phyloP scores from a whole-genome alignment of 2,329 filamentous ascomycete species.

The Kalaharituber pfeilii region DNA sequence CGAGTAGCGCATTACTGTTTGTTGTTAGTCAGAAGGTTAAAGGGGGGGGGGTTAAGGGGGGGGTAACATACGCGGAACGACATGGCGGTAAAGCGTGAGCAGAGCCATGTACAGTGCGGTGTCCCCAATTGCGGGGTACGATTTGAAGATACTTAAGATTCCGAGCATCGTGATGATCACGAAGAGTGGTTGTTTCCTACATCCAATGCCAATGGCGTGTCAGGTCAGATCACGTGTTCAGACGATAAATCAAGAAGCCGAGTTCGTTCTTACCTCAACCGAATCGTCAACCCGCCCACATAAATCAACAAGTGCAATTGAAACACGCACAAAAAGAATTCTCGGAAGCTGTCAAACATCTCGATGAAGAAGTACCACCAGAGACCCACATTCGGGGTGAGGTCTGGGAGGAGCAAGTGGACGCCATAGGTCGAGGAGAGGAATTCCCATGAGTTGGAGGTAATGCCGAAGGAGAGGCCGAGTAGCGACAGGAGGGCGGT shows the following conservation, averaged over 20 bases:
- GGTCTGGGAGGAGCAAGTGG: conserved; percentile 73
- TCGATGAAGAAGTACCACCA: conserved; percentile 99
- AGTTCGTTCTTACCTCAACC: conserved; percentile 51
- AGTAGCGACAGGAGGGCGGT: conserved; percentile 46
- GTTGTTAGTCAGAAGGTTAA: not conserved
- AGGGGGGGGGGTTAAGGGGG: not conserved
- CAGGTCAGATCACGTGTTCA: not conserved
- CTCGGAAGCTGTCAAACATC: conserved; percentile 95
- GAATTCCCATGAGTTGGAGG: conserved; percentile 71
- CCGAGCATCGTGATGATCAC: conserved; percentile 71
- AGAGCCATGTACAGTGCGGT: conserved; percentile 70
- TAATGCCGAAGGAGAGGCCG: conserved; percentile 51
- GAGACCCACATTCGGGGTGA: conserved; percentile 85
- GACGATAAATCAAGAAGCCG: too few relatives aligned
- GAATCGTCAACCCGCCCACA: conserved; percentile 67
- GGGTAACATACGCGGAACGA: conserved; percentile 53
- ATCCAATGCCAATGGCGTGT: not conserved
- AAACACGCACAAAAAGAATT: conserved; percentile 94
- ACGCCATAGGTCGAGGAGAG: conserved; percentile 79
- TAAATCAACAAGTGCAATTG: conserved; percentile 91
- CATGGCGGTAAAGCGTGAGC: conserved; percentile 71
- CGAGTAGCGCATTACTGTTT: conserved; percentile 69
- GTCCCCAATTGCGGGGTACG: conserved; percentile 86
- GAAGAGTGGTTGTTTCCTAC: conserved; percentile 58
- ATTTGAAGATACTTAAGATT: conserved; percentile 88